A percentile compares a stretch with the other conserved stretches of the same genome.
phyloP scores from a whole-genome alignment of 805 yeast genomes.

The Candida sithepensis region DNA sequence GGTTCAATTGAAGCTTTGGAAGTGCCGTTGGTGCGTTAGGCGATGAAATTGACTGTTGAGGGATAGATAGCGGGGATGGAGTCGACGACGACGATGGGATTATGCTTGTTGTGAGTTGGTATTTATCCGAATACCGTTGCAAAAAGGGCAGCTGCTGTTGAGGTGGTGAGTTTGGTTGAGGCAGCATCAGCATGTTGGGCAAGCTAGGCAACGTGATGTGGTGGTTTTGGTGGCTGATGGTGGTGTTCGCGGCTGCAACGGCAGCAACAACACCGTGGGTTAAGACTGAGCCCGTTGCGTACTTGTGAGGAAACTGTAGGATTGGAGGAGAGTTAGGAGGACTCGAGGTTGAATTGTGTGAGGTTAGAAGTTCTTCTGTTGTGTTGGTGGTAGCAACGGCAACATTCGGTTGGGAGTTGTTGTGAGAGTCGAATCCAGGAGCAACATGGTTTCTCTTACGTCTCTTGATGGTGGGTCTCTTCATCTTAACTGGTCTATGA shows the following conservation, averaged over 20 bases:
- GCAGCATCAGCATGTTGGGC: not conserved
- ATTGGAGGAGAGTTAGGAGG: not conserved
- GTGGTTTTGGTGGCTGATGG: too few relatives aligned
- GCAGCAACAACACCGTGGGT: too few relatives aligned
- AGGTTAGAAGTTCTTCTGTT: not conserved
- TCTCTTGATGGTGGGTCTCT: conserved; percentile 68
- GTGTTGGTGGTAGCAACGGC: not conserved
- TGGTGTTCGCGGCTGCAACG: too few relatives aligned
- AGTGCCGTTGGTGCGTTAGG: not conserved
- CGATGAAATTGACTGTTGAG: not conserved
- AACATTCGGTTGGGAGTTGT: too few relatives aligned
- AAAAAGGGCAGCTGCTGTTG: not conserved
- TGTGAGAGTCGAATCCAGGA: too few relatives aligned
- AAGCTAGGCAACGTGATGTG: not conserved
- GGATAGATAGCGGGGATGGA: not conserved
- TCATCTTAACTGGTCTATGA: conserved; percentile 75
- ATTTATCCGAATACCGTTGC: not conserved
- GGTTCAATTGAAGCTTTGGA: not conserved
- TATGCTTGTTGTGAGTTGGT: not conserved
- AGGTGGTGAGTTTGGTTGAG: not conserved
- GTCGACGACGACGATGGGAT: not conserved
- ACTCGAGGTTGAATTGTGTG: not conserved
- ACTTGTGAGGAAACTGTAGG: too few relatives aligned
- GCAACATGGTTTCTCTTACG: conserved; percentile 44
- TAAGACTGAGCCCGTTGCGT: too few relatives aligned